These are phyloP conservation scores for Phaeoacremonium minimum DNA, from an alignment of 2,329 filamentous ascomycete species.

Conservation along the genomic window DNA sequence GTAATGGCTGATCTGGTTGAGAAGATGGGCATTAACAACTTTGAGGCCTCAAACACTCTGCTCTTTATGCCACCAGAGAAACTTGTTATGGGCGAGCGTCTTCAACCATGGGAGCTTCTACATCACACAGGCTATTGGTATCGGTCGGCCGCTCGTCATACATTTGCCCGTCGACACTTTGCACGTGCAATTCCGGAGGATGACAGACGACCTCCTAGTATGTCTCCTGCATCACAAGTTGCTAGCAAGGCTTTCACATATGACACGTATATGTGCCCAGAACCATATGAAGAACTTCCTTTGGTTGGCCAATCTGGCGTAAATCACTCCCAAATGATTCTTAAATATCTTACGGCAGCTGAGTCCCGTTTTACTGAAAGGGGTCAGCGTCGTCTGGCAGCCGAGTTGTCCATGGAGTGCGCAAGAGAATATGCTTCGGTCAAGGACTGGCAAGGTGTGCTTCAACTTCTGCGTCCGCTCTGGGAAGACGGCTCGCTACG, in stretches of 20 bases:
- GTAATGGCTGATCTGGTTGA: conserved; percentile 60
- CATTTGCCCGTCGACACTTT: conserved; percentile 45
- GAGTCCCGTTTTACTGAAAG: conserved; percentile 49
- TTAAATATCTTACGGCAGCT: conserved; percentile 47
- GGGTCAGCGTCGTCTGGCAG: conserved; percentile 46
- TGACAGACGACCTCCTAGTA: conserved; percentile 47
- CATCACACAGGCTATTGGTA: conserved; percentile 68
- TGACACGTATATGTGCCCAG: conserved; percentile 63
- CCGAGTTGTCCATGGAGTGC: conserved; percentile 54
- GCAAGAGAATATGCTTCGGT: conserved; percentile 49
- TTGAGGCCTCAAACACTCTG: conserved; percentile 35
- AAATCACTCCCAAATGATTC: conserved; percentile 51
- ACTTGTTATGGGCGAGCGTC: conserved; percentile 48
- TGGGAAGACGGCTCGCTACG: conserved; percentile 56
- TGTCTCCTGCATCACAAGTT: conserved; percentile 38
- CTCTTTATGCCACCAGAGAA: conserved; percentile 57
- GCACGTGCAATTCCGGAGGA: conserved; percentile 56
- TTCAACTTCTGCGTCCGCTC: conserved; percentile 49
- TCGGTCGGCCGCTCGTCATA: conserved; percentile 54
- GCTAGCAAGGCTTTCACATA: conserved; percentile 52
- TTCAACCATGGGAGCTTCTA: conserved; percentile 59
- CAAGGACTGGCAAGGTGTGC: conserved; percentile 47
- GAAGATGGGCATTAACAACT: conserved; percentile 45
- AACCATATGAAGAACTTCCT: conserved; percentile 57
- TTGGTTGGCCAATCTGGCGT: conserved; percentile 40